A percentile compares a stretch with the other conserved stretches of the same genome.
Conservation (phyloP, 805 yeast species). For the Clavispora phyllophila region DNA sequence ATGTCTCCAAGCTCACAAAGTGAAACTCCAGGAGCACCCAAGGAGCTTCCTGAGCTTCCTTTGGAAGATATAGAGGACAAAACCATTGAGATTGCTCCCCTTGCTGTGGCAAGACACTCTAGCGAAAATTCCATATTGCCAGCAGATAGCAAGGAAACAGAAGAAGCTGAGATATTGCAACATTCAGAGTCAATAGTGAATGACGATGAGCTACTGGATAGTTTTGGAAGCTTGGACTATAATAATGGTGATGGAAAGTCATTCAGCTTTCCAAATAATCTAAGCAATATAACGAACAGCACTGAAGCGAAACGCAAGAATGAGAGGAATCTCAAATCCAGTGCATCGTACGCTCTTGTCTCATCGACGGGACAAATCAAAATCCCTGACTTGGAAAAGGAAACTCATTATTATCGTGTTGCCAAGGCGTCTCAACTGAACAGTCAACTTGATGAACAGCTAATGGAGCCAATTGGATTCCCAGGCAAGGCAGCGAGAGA, state of each 20-base stretch:
- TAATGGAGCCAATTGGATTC: constrained; percentile 31
- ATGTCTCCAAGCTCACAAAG: background rate
- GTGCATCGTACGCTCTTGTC: constrained; percentile 8
- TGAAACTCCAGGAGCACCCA: background rate
- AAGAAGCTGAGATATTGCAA: background rate
- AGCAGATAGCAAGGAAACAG: background rate
- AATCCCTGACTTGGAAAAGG: constrained; percentile 35
- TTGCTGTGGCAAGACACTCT: background rate
- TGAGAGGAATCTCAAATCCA: constrained; percentile 4
- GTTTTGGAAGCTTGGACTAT: background rate
- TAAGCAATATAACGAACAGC: constrained; percentile 30
- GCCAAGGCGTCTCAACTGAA: background rate
- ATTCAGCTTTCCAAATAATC: constrained; percentile 36
- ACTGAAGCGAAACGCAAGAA: constrained; percentile 3
- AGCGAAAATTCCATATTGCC: background rate
- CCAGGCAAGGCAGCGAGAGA: constrained; percentile 30
- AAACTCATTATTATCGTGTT: background rate
- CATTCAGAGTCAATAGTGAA: background rate
- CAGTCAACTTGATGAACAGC: background rate
- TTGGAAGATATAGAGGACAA: background rate
- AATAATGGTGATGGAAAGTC: constrained; percentile 32
- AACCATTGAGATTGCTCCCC: background rate
- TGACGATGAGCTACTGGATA: background rate
- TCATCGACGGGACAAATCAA: constrained; percentile 33
- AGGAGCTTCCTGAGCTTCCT: background rate